Conservation (phyloP, 2,329 filamentous ascomycete species). For the Calonectria multiphialidica region DNA sequence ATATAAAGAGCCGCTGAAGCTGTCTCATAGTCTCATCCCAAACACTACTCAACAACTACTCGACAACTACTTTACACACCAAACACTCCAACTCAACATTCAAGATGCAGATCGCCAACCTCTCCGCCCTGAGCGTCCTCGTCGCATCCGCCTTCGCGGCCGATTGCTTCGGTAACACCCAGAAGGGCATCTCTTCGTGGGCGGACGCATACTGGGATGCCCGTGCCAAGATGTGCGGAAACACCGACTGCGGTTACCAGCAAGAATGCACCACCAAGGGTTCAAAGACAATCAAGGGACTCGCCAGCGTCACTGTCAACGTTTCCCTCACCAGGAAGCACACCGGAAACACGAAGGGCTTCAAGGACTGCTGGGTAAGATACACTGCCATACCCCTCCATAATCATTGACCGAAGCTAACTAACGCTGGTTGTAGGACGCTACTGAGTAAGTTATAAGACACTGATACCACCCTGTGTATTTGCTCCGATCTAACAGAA, state of each 20-base stretch:
- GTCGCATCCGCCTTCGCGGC: slow-evolving; percentile 20
- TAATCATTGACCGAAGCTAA: neutral
- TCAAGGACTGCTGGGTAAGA: slow-evolving; percentile 33
- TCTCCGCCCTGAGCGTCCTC: slow-evolving; percentile 18
- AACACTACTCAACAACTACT: neutral
- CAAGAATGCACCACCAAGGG: slow-evolving; percentile 22
- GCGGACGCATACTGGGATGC: slow-evolving; percentile 28
- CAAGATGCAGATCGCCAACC: slow-evolving; percentile 27
- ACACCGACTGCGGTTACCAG: slow-evolving; percentile 27
- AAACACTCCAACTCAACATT: neutral
- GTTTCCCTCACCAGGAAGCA: slow-evolving; percentile 29
- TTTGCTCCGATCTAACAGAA: neutral
- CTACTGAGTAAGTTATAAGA: slow-evolving; percentile 19
- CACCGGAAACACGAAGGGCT: slow-evolving; percentile 28
- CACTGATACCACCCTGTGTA: too few species aligned
- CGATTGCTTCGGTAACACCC: slow-evolving; percentile 26
- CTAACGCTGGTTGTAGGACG: neutral
- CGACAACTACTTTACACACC: neutral
- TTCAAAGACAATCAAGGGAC: slow-evolving; percentile 13
- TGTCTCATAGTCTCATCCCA: neutral
- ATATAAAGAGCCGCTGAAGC: neutral
- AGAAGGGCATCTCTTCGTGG: slow-evolving; percentile 5
- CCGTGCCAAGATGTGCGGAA: slow-evolving; percentile 30
- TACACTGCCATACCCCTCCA: neutral
- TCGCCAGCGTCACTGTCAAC: slow-evolving; percentile 17